Percentiles rank a stretch among this genome's conserved stretches.
Evolutionary conservation across 2,329 filamentous ascomycete species (phyloP).

Genomic region (Chaetomiaceae sp.): DNA sequence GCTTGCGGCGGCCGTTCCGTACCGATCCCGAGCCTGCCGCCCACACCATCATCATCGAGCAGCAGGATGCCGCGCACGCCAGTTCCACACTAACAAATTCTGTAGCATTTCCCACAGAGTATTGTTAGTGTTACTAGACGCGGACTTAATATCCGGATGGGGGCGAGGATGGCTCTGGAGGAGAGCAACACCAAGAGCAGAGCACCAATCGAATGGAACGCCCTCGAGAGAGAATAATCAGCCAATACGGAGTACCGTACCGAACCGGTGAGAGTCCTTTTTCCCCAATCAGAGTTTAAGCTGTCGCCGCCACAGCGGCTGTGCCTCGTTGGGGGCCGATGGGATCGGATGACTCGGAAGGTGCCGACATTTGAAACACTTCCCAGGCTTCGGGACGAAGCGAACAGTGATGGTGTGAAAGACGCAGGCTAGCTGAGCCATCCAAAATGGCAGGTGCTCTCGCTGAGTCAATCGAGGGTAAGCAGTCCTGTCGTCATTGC

Average conservation of each 20-base stretch:
- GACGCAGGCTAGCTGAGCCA: too few species aligned
- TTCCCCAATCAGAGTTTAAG: not conserved
- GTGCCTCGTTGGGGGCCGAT: not conserved
- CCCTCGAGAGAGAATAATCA: not conserved
- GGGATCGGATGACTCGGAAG: not conserved
- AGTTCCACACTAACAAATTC: not conserved
- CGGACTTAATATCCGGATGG: not conserved
- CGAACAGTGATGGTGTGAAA: too few species aligned
- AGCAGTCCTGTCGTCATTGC: too few species aligned
- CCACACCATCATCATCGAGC: not conserved
- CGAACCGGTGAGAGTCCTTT: constrained; percentile 3
- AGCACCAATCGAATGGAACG: not conserved
- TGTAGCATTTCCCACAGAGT: not conserved
- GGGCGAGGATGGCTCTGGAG: not conserved
- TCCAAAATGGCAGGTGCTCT: too few species aligned
- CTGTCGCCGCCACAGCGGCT: not conserved
- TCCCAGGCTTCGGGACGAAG: too few species aligned
- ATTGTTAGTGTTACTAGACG: not conserved
- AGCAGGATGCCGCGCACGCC: not conserved
- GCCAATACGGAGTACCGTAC: too few species aligned
- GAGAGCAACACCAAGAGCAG: not conserved
- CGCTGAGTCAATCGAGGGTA: too few species aligned
- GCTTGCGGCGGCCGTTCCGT: constrained; percentile 1
- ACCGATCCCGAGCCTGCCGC: constrained; percentile 6
- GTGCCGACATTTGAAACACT: too few species aligned